Evolutionary conservation across 768 basidiomycete species (phyloP).

Genomic region (Mycena olivaceomarginata): DNA sequence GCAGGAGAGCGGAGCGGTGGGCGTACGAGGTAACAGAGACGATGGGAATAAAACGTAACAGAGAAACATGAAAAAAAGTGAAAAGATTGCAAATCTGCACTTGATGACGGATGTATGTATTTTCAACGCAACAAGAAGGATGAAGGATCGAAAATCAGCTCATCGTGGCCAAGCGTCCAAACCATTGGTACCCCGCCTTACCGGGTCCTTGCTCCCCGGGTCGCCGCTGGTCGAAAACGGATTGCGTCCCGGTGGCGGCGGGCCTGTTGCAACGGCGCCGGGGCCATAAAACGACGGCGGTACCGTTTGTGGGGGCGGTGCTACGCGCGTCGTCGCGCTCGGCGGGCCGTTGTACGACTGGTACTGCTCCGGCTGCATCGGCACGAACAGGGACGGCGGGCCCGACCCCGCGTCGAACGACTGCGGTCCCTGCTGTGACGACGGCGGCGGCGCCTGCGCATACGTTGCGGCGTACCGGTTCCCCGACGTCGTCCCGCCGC

Average conservation of each 20-base stretch:
- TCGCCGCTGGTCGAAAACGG: slow-evolving; percentile 60
- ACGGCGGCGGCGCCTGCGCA: slow-evolving; percentile 60
- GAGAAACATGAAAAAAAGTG: slow-evolving; percentile 12
- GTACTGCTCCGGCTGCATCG: slow-evolving; percentile 91
- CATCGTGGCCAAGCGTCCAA: slow-evolving; percentile 88
- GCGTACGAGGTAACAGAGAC: slow-evolving; percentile 23
- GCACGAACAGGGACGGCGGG: slow-evolving; percentile 72
- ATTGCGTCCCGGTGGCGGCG: slow-evolving; percentile 58
- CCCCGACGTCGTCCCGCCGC: slow-evolving; percentile 69
- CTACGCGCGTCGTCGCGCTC: slow-evolving; percentile 53
- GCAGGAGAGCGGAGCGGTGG: slow-evolving; percentile 27
- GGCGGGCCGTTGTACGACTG: slow-evolving; percentile 71
- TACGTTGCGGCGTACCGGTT: slow-evolving; percentile 79
- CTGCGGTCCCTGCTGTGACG: slow-evolving; percentile 58
- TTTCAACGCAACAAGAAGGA: slow-evolving; percentile 40
- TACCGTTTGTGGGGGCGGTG: slow-evolving; percentile 70
- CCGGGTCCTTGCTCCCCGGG: slow-evolving; percentile 64
- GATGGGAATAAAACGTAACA: slow-evolving; percentile 19
- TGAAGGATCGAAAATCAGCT: slow-evolving; percentile 44
- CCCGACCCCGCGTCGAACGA: slow-evolving; percentile 77
- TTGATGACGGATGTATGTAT: slow-evolving; percentile 30
- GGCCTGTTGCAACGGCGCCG: slow-evolving; percentile 72
- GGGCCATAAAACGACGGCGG: slow-evolving; percentile 84
- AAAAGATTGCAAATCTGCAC: slow-evolving; percentile 41
- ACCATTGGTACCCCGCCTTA: slow-evolving; percentile 71